Evolutionary conservation across 768 basidiomycete genomes (phyloP).

Genomic region (Phanerochaete carnosa): DNA sequence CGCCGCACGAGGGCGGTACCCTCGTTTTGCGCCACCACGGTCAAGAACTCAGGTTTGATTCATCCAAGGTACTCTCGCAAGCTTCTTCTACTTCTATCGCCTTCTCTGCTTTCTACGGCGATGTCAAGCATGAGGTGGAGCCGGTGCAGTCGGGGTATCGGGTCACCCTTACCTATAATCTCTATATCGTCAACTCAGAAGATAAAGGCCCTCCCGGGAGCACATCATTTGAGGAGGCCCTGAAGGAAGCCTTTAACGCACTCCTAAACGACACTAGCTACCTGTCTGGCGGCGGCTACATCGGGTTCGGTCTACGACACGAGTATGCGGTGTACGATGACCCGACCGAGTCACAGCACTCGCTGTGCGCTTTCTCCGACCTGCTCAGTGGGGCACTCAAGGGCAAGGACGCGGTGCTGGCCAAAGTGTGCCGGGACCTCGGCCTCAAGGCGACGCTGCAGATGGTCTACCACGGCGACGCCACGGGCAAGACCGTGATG

Average conservation of each 20-base stretch:
- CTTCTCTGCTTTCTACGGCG: conserved; percentile 42
- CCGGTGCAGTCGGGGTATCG: conserved; percentile 39
- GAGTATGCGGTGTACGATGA: conserved; percentile 26
- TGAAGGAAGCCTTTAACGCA: conserved; percentile 15
- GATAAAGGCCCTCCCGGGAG: not conserved
- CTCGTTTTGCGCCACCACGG: conserved; percentile 29
- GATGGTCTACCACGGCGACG: not conserved
- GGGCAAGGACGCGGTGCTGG: conserved; percentile 11
- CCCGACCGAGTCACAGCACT: not conserved
- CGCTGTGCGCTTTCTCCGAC: not conserved
- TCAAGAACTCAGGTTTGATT: conserved; percentile 37
- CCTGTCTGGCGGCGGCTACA: conserved; percentile 35
- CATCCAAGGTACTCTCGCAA: conserved; percentile 23
- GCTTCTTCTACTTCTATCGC: conserved; percentile 21
- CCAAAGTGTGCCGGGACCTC: not conserved
- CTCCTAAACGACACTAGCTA: conserved; percentile 32
- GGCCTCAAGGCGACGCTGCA: not conserved
- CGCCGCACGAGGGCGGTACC: conserved; percentile 41
- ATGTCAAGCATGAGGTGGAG: conserved; percentile 45
- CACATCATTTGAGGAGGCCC: conserved; percentile 3
- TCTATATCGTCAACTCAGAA: conserved; percentile 20
- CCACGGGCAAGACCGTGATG: not conserved
- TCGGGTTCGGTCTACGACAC: conserved; percentile 39
- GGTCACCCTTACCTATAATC: conserved; percentile 44
- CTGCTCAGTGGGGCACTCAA: conserved; percentile 2